phyloP scores from a whole-genome alignment of 225 moss, liverwort and hornwort genomes.

The Antitrichia curtipendula region DNA sequence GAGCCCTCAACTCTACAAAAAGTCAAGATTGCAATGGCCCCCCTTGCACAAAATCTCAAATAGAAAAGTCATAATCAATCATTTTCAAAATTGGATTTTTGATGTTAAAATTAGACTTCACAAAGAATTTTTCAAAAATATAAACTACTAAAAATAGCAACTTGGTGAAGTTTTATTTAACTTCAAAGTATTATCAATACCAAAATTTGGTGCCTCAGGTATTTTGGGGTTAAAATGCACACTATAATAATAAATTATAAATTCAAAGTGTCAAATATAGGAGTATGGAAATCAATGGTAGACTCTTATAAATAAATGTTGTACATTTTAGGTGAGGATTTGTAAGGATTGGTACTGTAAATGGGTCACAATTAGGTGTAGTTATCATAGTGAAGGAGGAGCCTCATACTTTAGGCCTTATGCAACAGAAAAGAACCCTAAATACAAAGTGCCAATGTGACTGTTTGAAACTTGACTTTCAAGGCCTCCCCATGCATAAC shows the following conservation, averaged over 20 bases:
- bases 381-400: fast-evolving
- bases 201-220: too few relatives aligned
- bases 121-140: too few relatives aligned
- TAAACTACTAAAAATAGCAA: too few relatives aligned
- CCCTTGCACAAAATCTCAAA: too few relatives aligned
- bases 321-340: not conserved
- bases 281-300: fast-evolving
- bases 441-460: fast-evolving
- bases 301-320: not conserved
- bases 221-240: too few relatives aligned
- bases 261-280: not conserved
- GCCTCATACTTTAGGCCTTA: fast-evolving
- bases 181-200: too few relatives aligned
- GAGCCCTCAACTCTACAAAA: too few relatives aligned
- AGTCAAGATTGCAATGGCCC: too few relatives aligned
- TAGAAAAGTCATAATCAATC: too few relatives aligned
- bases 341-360: not conserved
- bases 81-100: too few relatives aligned
- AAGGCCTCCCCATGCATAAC: not conserved
- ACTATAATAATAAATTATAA: not conserved
- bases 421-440: fast-evolving
- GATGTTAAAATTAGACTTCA: too few relatives aligned
- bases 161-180: too few relatives aligned
- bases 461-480: not conserved
- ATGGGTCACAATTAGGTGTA: fast-evolving